Evolutionary conservation across 805 yeast genomes (phyloP).

Genomic region (Komagataella ulmi): DNA sequence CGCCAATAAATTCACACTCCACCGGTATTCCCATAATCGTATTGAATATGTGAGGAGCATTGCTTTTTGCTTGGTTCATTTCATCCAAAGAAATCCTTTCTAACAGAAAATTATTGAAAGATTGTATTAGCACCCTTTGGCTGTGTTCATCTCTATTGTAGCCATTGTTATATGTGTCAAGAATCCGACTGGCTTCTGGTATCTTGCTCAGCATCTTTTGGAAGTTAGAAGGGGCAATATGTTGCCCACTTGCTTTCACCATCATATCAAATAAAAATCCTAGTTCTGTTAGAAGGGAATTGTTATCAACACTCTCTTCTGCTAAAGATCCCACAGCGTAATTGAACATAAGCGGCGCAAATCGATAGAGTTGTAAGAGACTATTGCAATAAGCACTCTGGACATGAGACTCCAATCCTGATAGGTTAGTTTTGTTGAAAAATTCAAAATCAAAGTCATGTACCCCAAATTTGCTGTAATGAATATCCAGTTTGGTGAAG

Average conservation of each 20-base stretch:
- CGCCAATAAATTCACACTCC: constrained; percentile 26
- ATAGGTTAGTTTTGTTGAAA: constrained; percentile 58
- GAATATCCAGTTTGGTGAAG: constrained; percentile 59
- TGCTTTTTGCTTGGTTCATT: constrained; percentile 12
- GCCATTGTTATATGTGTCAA: constrained; percentile 38
- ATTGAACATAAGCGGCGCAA: constrained; percentile 62
- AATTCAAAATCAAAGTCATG: constrained; percentile 86
- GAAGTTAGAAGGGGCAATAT: constrained; percentile 76
- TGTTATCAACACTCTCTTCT: constrained; percentile 30
- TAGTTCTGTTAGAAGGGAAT: constrained; percentile 59
- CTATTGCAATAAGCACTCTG: constrained; percentile 72
- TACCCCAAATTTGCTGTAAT: constrained; percentile 83
- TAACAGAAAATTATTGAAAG: constrained; percentile 48
- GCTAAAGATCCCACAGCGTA: constrained; percentile 43
- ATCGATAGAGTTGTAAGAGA: constrained; percentile 66
- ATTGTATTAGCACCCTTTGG: constrained; percentile 30
- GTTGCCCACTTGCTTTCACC: constrained; percentile 62
- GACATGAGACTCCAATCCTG: constrained; percentile 85
- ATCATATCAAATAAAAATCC: constrained; percentile 92
- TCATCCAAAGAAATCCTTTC: constrained; percentile 40
- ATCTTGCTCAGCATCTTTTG: constrained; percentile 34
- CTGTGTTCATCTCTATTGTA: constrained; percentile 27
- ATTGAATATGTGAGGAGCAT: constrained; percentile 9
- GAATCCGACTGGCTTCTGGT: constrained; percentile 36
- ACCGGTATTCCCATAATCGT: constrained; percentile 27